Evolutionary conservation across 2,329 filamentous ascomycete species (phyloP).

Genomic region (Pseudopithomyces chartarum): DNA sequence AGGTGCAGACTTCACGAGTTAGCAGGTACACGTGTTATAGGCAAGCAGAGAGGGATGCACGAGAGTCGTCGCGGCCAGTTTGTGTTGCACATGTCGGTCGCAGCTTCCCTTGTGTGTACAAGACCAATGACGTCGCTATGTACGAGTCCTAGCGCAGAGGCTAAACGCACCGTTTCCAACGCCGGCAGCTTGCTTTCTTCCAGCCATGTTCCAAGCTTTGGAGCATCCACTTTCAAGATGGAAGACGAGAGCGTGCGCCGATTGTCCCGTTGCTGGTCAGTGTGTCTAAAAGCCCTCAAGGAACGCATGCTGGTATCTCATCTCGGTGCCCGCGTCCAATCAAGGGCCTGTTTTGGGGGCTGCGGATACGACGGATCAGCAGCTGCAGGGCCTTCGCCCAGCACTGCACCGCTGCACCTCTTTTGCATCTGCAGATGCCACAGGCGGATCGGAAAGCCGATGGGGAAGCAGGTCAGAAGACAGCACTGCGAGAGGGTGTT

Average conservation of each 20-base stretch:
- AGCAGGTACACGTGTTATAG: slow-evolving; percentile 1
- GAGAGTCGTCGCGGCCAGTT: neutral
- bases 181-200: neutral
- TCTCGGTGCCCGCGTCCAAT: neutral
- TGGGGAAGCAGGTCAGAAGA: neutral
- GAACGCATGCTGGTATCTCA: neutral
- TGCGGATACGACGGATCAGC: slow-evolving; percentile 3
- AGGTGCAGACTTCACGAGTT: neutral
- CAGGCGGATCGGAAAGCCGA: neutral
- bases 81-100: neutral
- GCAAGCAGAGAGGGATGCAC: neutral
- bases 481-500: neutral
- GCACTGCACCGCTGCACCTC: neutral
- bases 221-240: too few species aligned
- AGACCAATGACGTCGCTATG: slow-evolving; percentile 8
- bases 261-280: neutral
- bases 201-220: neutral
- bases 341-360: neutral
- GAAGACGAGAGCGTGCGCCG: neutral
- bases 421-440: neutral
- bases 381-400: neutral
- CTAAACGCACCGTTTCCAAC: neutral
- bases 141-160: neutral
- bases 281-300: neutral
- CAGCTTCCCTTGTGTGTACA: neutral